Percentiles rank a stretch among this genome's conserved stretches.
Conservation (phyloP, 768 basidiomycete species). For the Trametes elegans region DNA sequence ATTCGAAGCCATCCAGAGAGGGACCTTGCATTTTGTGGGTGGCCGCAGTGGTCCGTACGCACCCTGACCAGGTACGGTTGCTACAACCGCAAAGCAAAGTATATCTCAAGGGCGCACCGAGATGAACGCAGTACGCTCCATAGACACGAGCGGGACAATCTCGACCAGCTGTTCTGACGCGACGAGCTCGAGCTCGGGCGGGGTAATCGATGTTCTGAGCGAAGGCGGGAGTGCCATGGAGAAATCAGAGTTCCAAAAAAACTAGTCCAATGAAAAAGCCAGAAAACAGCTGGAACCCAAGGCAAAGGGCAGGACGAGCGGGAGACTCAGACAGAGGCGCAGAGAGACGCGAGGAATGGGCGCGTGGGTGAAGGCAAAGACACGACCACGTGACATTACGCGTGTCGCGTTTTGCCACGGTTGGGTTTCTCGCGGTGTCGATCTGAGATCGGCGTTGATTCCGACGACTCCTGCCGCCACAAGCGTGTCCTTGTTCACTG, state of each 20-base stretch:
- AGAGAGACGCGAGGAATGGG: neutral
- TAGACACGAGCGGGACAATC: slow-evolving; percentile 83
- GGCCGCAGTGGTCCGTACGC: slow-evolving; percentile 92
- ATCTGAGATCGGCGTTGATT: slow-evolving; percentile 7
- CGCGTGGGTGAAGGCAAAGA: neutral
- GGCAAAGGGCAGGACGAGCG: neutral
- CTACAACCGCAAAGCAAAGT: neutral
- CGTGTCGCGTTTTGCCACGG: slow-evolving; percentile 20
- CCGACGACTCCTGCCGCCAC: neutral
- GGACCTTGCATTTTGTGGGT: slow-evolving; percentile 81
- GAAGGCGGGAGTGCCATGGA: slow-evolving; percentile 76
- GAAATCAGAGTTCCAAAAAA: neutral
- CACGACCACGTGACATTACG: slow-evolving; percentile 16
- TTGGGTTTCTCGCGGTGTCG: slow-evolving; percentile 1
- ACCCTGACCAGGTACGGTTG: slow-evolving; percentile 50
- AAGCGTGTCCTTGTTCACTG: neutral
- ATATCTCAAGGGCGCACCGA: slow-evolving; percentile 70
- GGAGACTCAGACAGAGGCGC: neutral
- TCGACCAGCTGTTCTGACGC: slow-evolving; percentile 83
- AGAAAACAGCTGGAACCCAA: too few relatives aligned
- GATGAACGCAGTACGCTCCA: slow-evolving; percentile 90
- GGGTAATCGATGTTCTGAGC: slow-evolving; percentile 70
- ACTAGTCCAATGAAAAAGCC: slow-evolving; percentile 1
- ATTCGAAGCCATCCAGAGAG: slow-evolving; percentile 94
- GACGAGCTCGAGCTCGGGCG: slow-evolving; percentile 85